Base-by-base conservation (phyloP, 1,284 basidiomycete species). In the Takashimella koratensis region DNA sequence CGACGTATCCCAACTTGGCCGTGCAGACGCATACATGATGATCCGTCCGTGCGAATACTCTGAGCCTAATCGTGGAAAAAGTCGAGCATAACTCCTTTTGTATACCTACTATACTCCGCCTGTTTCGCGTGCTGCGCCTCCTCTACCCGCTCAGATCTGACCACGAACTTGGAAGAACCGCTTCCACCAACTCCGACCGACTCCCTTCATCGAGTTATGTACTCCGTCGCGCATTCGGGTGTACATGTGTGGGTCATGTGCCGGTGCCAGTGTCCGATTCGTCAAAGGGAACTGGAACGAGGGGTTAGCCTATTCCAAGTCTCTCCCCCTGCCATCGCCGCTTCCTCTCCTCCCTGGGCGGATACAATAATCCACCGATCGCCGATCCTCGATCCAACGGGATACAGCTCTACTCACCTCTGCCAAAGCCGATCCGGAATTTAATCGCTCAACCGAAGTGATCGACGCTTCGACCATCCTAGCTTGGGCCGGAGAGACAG, bases 141-240 rank as follows among this genome's bases (percentile, higher is more conserved):
- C 10, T 6, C 42, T n/a, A 11, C 8, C 42, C 26, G 4, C 2
- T 51, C 55, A 74, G 19, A 66, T 68, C 56, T 66, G 57, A 4
- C 72, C 72, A 44, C 63, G 58, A 13, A 70, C 53, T 61, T 73
- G 69, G 67, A 74, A 74, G 62, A 74, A 74, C 19, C 63, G 60
- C 58, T 66, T 70, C 67, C 68, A 73, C 66, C 66, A 74, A 52
- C 65, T 69, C 23, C 72, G 58, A n/a, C 66, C 67, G 40, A 70
- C 62, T 1, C 72, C 72, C 52, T 67, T 60, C 13, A 59, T 49
- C 4, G 67, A 58, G 16, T 60, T 59, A 48, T 67, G 64, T 11
- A 74, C 70, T 39, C 72, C 72, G 24, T 73, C 66, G 48, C 60
- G 53, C 27, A 74, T 66, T 11, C 72, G 65, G 21, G 62, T 62